These are phyloP conservation scores for Entophlyctis helioformis DNA, from an alignment of 192 early-diverging fungal genomes.

Conservation along the genomic window DNA sequence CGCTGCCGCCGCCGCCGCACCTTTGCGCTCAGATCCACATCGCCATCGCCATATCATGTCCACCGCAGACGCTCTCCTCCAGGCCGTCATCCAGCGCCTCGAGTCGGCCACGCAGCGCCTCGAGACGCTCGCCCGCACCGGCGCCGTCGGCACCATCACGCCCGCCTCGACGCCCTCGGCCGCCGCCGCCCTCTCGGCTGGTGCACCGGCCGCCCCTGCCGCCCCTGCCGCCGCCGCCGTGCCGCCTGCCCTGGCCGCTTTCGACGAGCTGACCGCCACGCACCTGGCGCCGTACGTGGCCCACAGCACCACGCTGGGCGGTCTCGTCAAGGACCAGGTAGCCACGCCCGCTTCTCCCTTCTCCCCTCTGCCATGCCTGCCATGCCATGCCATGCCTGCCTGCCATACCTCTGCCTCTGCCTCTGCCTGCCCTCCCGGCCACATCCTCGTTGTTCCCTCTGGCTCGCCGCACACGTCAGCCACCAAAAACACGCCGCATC, in stretches of 20 bases:
- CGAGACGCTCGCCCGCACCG: slow-evolving; percentile 59
- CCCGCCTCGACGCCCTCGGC: slow-evolving; percentile 9
- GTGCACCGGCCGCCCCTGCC: slow-evolving; percentile 16
- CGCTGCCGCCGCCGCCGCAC: too few relatives aligned
- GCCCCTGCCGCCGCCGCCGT: slow-evolving; percentile 14
- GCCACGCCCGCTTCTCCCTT: too few relatives aligned
- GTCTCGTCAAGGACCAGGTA: slow-evolving; percentile 54
- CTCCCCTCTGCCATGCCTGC: too few relatives aligned
- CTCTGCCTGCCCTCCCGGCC: too few relatives aligned
- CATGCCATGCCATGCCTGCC: too few relatives aligned
- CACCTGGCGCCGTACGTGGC: slow-evolving; percentile 23
- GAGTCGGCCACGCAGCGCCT: slow-evolving; percentile 85
- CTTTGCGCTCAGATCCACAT: too few relatives aligned
- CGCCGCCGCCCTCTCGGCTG: too few relatives aligned
- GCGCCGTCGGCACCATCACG: slow-evolving; percentile 29
- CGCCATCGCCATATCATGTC: too few relatives aligned
- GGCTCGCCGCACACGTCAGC: not conserved
- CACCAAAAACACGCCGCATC: not conserved
- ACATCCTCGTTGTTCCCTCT: too few relatives aligned
- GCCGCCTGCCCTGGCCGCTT: slow-evolving; percentile 41
- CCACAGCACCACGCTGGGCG: slow-evolving; percentile 36
- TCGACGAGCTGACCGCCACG: slow-evolving; percentile 33
- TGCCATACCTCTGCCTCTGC: too few relatives aligned
- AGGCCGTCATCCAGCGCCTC: slow-evolving; percentile 74
- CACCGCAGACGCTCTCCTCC: slow-evolving; percentile 23